Base-by-base conservation (phyloP, 2,329 filamentous ascomycete species). In the Xylaria sp. region DNA sequence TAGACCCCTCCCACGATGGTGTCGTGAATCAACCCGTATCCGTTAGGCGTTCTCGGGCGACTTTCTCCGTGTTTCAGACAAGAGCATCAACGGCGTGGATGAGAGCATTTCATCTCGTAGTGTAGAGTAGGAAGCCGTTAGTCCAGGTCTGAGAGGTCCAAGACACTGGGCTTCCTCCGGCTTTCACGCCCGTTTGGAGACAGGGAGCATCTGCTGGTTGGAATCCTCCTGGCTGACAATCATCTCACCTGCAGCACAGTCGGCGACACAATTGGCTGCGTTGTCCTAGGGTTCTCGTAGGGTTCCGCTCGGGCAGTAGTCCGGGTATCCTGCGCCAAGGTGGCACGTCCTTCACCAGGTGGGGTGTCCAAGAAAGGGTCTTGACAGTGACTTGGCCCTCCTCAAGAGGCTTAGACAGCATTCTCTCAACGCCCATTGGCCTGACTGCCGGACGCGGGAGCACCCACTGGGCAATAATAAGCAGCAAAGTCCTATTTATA, bases 401-500 rank as follows among this genome's bases (percentile, higher is more conserved):
- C 27, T 44, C 31, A 29, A 48, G 60, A 60, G 63, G 63, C 63
- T 65, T 65, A 65, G 63, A 63, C 60, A 54, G 21, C 21, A 13
- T 51, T 43, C 29, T 27, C 53, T 56, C 23, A 25, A 51, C 29
- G 29, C 31, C 41, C 33, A 64, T 66, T 65, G 64, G 62, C 38
- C 51, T 38, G 15, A 21, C 29, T 58, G 56, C 49, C 59, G 46
- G 37, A 23, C 44, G 60, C 60, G 54, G 54, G 60, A 54, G 38
- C 49, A 47, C 37, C 47, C 49, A 62, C 60, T 54, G 17, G 48
- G 41, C 44, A 49, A 41, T 38, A 48, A 62, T 61, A 57, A 61
- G 54, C 48, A 62, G 33, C 31, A 51, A 27, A 49, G 49, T 67
- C 62, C 64, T 67, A 67, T 65, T 65, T 64, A 51, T 65, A 65